Evolutionary conservation across 2,329 filamentous ascomycete species (phyloP), one percentile per base, ranked within the genome.

Genomic region (Ascochyta pisi): DNA sequence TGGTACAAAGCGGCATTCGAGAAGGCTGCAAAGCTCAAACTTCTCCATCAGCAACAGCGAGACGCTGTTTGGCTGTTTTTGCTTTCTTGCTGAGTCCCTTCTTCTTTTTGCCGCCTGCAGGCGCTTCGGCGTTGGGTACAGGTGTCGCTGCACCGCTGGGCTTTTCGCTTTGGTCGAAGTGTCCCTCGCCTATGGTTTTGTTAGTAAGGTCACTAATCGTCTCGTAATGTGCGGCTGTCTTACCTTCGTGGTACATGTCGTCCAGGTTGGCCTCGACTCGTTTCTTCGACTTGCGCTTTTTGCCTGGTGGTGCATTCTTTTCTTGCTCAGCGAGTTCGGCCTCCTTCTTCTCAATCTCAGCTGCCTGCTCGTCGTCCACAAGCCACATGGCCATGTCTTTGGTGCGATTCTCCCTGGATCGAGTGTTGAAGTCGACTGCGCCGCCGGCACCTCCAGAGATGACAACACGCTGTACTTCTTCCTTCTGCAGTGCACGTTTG

Each of bases 331-430:
- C 82, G 6, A 96, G 80, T 76, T 97, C 92, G 63, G 91, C 92
- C 78, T 97, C 95, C 67, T 93, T 92, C 62, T 89, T 87, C 78
- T 97, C 94, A 71, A 99, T 94, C 76, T 95, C 84, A 69, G 95
- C 94, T 1, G 92, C 95, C 74, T 98, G 92, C 54, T 98, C 94
- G 65, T 98, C 95, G 73, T 99, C 95, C 16, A 94, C 94, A 61
- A 99, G 87, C 95, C 95, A 98, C 89, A 98, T 90, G 41, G 95
- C 95, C 77, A 98, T 98, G 71, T 99, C 95, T 78, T 96, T 96
- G 73, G 96, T 97, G 61, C 93, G 87, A 78, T 96, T 97, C 80
- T 97, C 94, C 5, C 89, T 84, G 58, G 88, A 88, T 49, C 95
- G 89, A 47, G 94, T 95, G 75, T 96, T 98, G 83, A 99, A 98